Base-by-base conservation (phyloP, 306 rosid species). In the Alnus rubra region DNA sequence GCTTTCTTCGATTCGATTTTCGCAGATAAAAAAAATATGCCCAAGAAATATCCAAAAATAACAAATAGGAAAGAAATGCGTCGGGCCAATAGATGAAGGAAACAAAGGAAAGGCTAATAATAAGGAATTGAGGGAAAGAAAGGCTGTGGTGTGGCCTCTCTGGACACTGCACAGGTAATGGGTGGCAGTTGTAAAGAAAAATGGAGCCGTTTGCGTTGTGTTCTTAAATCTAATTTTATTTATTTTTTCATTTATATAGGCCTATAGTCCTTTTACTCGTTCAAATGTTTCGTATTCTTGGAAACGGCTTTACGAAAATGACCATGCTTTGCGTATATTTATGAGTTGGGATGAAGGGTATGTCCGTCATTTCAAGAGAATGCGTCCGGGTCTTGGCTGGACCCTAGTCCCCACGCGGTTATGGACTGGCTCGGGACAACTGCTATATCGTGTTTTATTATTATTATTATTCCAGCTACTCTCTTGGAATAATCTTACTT, bases 361-460 rank as follows among this genome's bases (percentile, higher is more conserved):
- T 12, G 4, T 5, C 3, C 2, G 91, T 78, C 60, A 78, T 39
- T 78, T 58, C 1, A 0, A 0, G 1, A 2, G 1, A 59, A 10
- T 4, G 2, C 9, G 58, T 11, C 12, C 7, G 35, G 59, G 53
- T 37, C 37, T 45, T 44, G 18, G 55, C 68, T 13, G 13, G 71
- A 4, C 8, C 45, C 7, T 7, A 42, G 89, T 87, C 83, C 76
- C 80, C 78, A 91, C 94, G 97, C 97, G 97, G 65, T 78, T 47
- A 76, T 80, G 83, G 90, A 88, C 91, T 78, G 73, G 56, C 79
- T 87, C 83, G 10, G 60, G 60, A 56, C 85, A 74, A 69, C 72
- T 76, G 79, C 62, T 9, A 30, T 19, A 11, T 59, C 65, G 8
- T 60, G 18, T 30, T 23, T 23, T 23, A 23, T 23, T 23, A 23